Percentiles rank a stretch among this genome's conserved stretches.
phyloP scores from a whole-genome alignment of 108 stramenopile species.

The Bacterosira constricta region DNA sequence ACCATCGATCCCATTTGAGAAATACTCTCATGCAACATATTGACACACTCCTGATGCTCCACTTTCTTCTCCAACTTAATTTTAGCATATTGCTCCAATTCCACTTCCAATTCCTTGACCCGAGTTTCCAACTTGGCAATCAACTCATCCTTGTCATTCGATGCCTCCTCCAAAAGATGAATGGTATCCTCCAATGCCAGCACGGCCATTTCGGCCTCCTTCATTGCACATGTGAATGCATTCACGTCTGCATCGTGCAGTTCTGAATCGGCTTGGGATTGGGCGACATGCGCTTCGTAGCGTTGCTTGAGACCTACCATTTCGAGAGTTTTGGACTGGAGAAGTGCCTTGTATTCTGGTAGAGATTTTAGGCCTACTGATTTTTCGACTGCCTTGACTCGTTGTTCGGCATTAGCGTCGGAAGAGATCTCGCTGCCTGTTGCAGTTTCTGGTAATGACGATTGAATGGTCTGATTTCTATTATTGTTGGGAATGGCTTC shows the following conservation, averaged over 20 bases:
- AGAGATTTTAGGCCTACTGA: slow-evolving; percentile 1
- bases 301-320: not conserved
- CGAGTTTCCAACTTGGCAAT: slow-evolving; percentile 14
- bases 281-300: not conserved
- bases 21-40: not conserved
- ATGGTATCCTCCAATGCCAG: slow-evolving; percentile 32
- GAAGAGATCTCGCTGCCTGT: no score
- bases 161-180: slow-evolving; percentile 17
- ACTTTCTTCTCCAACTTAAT: slow-evolving; percentile 11
- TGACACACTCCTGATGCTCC: not conserved
- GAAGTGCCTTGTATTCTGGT: not conserved
- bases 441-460: no score
- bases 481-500: no score
- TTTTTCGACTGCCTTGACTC: not conserved
- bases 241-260: not conserved
- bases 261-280: not conserved
- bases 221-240: slow-evolving; percentile 3
- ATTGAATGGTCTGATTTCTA: no score
- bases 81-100: not conserved
- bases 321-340: not conserved
- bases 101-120: slow-evolving; percentile 13
- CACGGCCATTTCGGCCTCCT: slow-evolving; percentile 22
- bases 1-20: slow-evolving; percentile 5
- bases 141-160: slow-evolving; percentile 21
- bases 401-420: no score